Percentiles rank a stretch among this genome's conserved stretches.
Conservation (phyloP, 306 rosid species). For the Vicia faba region DNA sequence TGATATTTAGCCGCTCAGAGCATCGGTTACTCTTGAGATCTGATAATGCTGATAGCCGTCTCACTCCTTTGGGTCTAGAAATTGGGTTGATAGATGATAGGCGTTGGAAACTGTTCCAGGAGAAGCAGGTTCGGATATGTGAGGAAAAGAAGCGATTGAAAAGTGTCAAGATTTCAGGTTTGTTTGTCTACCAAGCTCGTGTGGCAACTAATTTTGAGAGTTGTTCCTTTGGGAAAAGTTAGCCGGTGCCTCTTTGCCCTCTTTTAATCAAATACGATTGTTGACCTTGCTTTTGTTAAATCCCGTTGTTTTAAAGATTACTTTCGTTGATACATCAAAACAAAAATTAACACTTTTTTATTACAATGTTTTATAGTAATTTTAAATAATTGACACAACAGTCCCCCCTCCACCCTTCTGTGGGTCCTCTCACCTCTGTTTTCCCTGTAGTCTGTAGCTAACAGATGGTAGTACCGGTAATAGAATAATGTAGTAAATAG, state of each 20-base stretch:
- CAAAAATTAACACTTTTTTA: background rate
- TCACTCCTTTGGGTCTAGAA: constrained; percentile 87
- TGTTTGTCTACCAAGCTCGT: constrained; percentile 19
- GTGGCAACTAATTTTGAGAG: constrained; percentile 24
- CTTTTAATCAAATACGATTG: constrained; percentile 6
- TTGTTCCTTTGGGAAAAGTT: constrained; percentile 18
- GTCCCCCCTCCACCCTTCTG: background rate
- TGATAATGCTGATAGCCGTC: constrained; percentile 97
- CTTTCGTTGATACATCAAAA: background rate
- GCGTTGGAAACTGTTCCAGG: constrained; percentile 88
- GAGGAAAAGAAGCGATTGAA: constrained; percentile 89
- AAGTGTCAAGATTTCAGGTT: constrained; percentile 83
- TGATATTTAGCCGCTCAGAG: constrained; percentile 83
- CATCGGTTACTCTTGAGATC: constrained; percentile 93
- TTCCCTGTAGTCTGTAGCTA: constrained; percentile 3
- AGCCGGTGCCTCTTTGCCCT: background rate
- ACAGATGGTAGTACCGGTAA: background rate
- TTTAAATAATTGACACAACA: background rate
- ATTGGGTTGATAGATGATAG: constrained; percentile 93
- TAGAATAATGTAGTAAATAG: constrained; percentile 9
- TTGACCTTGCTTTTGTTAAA: constrained; percentile 16
- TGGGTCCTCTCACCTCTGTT: no score
- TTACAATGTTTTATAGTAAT: background rate
- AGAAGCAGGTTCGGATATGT: constrained; percentile 76
- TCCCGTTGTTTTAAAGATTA: background rate